These are phyloP conservation scores for Pseudocercospora cruenta DNA, from an alignment of 2,329 filamentous ascomycete species.

Conservation along the genomic window DNA sequence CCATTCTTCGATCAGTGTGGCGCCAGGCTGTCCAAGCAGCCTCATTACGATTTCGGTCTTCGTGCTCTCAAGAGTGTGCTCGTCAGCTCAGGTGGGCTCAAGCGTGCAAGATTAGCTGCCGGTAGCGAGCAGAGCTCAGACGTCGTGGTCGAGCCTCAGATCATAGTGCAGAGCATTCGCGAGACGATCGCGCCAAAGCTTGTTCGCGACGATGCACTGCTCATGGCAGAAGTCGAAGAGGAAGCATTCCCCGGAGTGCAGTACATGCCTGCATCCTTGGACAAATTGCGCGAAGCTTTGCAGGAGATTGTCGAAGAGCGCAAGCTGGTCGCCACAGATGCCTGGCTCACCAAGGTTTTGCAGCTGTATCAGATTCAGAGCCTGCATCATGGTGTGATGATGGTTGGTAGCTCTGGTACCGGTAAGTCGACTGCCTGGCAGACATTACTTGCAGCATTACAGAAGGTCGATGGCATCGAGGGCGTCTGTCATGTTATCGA, in stretches of 20 bases:
- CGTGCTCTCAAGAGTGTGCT: conserved; percentile 98
- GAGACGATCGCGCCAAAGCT: conserved; percentile 98
- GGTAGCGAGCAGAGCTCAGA: conserved; percentile 58
- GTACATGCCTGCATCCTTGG: conserved; percentile 87
- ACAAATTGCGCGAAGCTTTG: conserved; percentile 78
- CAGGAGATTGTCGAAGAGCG: conserved; percentile 79
- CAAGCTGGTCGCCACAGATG: conserved; percentile 85
- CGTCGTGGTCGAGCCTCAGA: conserved; percentile 87
- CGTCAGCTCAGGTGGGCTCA: conserved; percentile 94
- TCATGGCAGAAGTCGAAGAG: conserved; percentile 80
- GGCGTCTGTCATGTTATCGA: conserved; percentile 97
- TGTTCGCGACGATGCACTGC: conserved; percentile 86
- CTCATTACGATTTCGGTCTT: conserved; percentile 98
- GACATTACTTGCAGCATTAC: conserved; percentile 84
- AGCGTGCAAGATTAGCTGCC: conserved; percentile 74
- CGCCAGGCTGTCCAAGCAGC: conserved; percentile 83
- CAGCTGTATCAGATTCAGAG: conserved; percentile 98
- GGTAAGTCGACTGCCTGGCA: conserved; percentile 97
- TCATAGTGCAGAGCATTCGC: conserved; percentile 96
- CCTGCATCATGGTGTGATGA: conserved; percentile 99
- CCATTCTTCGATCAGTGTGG: conserved; percentile 97
- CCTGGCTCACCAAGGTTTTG: conserved; percentile 96
- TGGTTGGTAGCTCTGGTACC: conserved; percentile 97
- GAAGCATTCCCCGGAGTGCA: conserved; percentile 89
- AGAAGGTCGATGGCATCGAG: conserved; percentile 87